Evolutionary conservation across 805 yeast species (phyloP).

Genomic region (Tetrapisispora pingtungensis): DNA sequence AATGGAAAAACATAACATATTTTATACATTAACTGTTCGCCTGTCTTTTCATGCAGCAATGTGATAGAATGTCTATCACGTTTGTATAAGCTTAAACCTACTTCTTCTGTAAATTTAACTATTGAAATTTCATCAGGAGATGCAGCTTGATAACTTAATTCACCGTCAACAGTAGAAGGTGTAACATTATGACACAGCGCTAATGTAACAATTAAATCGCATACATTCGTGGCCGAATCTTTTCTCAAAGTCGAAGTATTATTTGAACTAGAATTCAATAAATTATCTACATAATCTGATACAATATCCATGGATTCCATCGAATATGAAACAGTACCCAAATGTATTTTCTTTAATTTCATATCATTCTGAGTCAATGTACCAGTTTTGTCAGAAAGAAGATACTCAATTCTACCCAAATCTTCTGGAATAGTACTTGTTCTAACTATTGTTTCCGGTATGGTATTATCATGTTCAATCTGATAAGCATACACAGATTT

Average conservation of each 20-base stretch:
- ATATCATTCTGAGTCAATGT: conserved; percentile 96
- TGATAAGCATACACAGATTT: conserved; percentile 93
- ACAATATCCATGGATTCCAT: conserved; percentile 90
- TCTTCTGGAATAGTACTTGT: conserved; percentile 98
- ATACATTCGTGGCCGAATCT: conserved; percentile 64
- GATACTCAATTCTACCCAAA: conserved; percentile 87
- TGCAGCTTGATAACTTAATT: conserved; percentile 84
- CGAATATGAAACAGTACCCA: conserved; percentile 87
- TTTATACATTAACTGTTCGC: conserved; percentile 44
- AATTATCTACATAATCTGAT: conserved; percentile 47
- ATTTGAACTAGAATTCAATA: conserved; percentile 7
- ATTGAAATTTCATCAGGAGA: conserved; percentile 98
- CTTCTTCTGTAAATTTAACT: conserved; percentile 78
- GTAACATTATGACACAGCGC: conserved; percentile 98
- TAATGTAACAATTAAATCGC: conserved; percentile 70
- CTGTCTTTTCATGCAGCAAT: conserved; percentile 51
- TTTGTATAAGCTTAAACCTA: conserved; percentile 69
- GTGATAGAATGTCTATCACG: conserved; percentile 76
- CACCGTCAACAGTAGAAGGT: conserved; percentile 75
- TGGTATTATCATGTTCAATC: conserved; percentile 76
- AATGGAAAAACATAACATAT: conserved; percentile 85
- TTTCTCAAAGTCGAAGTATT: conserved; percentile 34
- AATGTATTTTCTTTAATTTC: conserved; percentile 87
- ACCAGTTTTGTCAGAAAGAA: conserved; percentile 91
- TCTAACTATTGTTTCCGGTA: conserved; percentile 83